Base-by-base conservation (phyloP, 176 grass and related monocot species). In the Carex pumila region DNA sequence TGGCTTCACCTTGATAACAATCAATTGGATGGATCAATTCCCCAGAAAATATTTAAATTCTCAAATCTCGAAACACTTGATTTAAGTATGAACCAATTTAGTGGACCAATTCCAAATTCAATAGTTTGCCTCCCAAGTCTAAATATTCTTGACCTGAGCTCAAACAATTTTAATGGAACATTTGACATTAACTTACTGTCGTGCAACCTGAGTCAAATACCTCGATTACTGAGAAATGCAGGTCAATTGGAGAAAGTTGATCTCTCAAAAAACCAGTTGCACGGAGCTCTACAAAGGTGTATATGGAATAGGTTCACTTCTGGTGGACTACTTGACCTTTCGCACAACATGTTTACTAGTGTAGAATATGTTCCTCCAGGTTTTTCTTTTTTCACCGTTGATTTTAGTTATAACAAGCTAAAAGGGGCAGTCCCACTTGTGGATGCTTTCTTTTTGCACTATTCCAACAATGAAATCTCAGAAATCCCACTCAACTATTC, bases 231-330 rank as follows among this genome's bases (percentile, higher is more conserved):
- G 12, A 87, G 17, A 61, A 56, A 71, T 78, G 31, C 3, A 6
- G 6, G 68, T 41, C 0, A 9, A 0, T 0, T 88, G 60, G 57
- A 17, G 65, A 0, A 0, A 1, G 10, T 90, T 7, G 32, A 88
- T 81, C 86, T 91, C 54, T 88, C 83, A 36, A 79, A 59, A 17
- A 91, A 86, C 10, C 65, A 62, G 21, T 65, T 91, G 47, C 13
- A 21, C 32, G 89, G 89, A 1, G 50, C 29, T 15, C 39, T 88
- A 79, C 89, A 82, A 4, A 85, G 65, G 0, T 88, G 70, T 67
- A 6, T 88, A 17, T 91, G 89, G 86, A 77, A 79, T 15, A 87
- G 1, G 6, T 85, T 71, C 53, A 30, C 7, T 0, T 0, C 1
- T 18, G 3, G 2, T 3, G 3, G 37, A 3, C 2, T 3, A 41